A percentile compares a stretch with the other conserved stretches of the same genome.
These are phyloP conservation scores for Syzygium malaccense DNA, from an alignment of 441 rosid species.

Conservation along the genomic window DNA sequence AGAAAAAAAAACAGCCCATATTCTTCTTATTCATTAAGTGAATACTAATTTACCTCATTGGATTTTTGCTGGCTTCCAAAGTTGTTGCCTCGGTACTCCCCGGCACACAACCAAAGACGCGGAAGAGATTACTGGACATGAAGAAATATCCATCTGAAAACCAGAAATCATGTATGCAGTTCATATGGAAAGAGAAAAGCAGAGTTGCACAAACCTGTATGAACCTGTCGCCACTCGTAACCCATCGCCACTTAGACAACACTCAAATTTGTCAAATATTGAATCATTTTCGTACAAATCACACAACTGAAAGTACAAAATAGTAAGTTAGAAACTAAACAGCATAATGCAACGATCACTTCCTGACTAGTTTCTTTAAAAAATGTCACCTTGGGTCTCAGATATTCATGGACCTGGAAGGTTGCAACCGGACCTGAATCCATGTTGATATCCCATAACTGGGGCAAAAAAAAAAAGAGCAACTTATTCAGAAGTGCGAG, in stretches of 20 bases:
- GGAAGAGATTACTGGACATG: slow-evolving; percentile 76
- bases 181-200: not conserved
- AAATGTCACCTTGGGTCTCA: slow-evolving; percentile 72
- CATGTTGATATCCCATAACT: slow-evolving; percentile 99
- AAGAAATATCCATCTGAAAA: not conserved
- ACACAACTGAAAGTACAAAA: slow-evolving; percentile 49
- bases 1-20: not conserved
- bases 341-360: not conserved
- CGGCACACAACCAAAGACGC: slow-evolving; percentile 66
- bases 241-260: slow-evolving; percentile 93
- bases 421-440: slow-evolving; percentile 92
- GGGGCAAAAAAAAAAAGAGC: slow-evolving; percentile 5
- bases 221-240: slow-evolving; percentile 88
- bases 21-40: not conserved
- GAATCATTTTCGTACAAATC: slow-evolving; percentile 96
- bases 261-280: slow-evolving; percentile 93
- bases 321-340: not conserved
- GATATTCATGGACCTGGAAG: slow-evolving; percentile 88
- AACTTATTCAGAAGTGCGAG: not conserved
- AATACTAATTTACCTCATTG: slow-evolving; percentile 62
- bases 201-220: slow-evolving; percentile 51
- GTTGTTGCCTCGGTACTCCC: slow-evolving; percentile 76
- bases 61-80: slow-evolving; percentile 93
- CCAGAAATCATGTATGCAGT: not conserved
- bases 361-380: not conserved